Base-by-base conservation (phyloP, 805 yeast genomes). In the Yarrowia sp. region DNA sequence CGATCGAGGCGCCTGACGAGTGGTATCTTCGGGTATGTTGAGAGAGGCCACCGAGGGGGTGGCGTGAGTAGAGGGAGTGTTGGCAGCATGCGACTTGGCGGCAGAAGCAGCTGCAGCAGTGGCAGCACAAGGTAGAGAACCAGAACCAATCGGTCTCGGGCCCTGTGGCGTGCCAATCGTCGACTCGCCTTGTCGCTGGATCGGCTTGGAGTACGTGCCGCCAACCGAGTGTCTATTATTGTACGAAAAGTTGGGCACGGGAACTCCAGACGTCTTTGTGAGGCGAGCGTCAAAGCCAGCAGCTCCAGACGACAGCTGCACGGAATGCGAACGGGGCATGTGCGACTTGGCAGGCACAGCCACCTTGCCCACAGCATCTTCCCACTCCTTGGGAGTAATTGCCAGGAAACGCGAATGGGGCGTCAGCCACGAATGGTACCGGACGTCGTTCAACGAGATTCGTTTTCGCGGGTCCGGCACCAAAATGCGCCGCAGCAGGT, bases 371-470 rank as follows among this genome's bases (percentile, higher is more conserved):
- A 67, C 68, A 21, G 68, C 67, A 49, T 79, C 80, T 74, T 93
- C 98, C 98, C 98, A 95, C 73, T 93, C 97, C 3, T 83, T 81
- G 44, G 97, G 96, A 19, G 93, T 83, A 32, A 92, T 88, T 0
- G 95, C 85, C 68, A 95, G 78, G 78, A 92, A 89, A 69, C 86
- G 86, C 14, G 86, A 85, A 77, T 93, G 92, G 2, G 91, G 88
- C n/a, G 87, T 79, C 65, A 95, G 76, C 99, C 99, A 93, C 28
- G 89, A 85, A 75, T 93, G 99, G 30, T 85, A 79, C 69, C 93
- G 81, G 24, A 93, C 86, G 65, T 86, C 88, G 70, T 81, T 80
- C 69, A 93, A 79, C 48, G 79, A 79, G 38, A 90, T 82, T 75
- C 99, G 84, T 71, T 81, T 85, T 67, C 79, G 83, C 9, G 98